Evolutionary conservation across 139 green algal species (phyloP).

Genomic region (Ettlia oleoabundans): DNA sequence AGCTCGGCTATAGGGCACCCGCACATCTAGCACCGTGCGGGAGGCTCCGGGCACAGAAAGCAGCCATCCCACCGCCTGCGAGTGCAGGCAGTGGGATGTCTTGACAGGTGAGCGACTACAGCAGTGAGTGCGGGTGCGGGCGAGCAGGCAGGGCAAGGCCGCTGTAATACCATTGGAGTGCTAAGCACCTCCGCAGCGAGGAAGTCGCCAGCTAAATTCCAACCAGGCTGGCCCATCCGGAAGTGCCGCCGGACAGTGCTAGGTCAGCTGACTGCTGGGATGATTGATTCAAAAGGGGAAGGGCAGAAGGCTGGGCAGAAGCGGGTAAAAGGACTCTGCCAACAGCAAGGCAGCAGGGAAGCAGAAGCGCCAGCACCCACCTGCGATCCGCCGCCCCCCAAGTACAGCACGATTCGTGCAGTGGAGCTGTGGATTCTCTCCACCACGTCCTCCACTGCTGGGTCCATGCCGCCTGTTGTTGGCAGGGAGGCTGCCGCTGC

Average conservation of each 20-base stretch:
- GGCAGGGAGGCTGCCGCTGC: background rate
- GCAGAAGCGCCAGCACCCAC: slow-evolving; percentile 15
- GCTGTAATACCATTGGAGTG: too few species aligned
- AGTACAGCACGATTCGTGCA: slow-evolving; percentile 56
- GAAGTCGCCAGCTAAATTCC: too few species aligned
- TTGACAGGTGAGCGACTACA: too few species aligned
- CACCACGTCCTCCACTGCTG: slow-evolving; percentile 16
- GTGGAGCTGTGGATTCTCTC: slow-evolving; percentile 53
- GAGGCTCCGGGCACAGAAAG: slow-evolving; percentile 80
- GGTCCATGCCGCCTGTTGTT: slow-evolving; percentile 7
- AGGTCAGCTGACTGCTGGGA: too few species aligned
- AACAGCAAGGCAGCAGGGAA: background rate
- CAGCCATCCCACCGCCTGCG: slow-evolving; percentile 76
- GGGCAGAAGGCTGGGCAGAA: background rate
- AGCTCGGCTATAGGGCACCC: slow-evolving; percentile 73
- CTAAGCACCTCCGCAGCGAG: too few species aligned
- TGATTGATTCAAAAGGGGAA: background rate
- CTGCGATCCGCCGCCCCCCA: slow-evolving; percentile 66
- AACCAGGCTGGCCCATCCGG: too few species aligned
- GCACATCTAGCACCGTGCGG: slow-evolving; percentile 75
- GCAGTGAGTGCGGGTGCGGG: too few species aligned
- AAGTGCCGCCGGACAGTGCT: too few species aligned
- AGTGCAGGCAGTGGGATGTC: background rate
- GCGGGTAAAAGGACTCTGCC: background rate
- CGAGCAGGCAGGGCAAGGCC: too few species aligned